Evolutionary conservation across 2,329 filamentous ascomycete genomes (phyloP).

Genomic region (Calonectria naviculata): DNA sequence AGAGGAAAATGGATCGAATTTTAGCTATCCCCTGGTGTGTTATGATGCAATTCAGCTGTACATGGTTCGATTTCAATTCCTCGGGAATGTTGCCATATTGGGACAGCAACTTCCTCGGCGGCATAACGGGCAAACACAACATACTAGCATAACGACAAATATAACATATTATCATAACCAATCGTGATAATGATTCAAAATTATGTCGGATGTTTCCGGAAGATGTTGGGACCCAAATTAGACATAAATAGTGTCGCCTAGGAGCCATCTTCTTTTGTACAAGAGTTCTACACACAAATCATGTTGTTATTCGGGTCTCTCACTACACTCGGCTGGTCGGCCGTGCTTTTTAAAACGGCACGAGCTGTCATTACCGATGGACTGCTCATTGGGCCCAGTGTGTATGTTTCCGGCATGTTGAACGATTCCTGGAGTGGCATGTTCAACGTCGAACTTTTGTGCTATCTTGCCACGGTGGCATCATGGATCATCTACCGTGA

Average conservation of each 20-base stretch:
- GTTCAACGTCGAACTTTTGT: neutral
- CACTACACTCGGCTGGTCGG: neutral
- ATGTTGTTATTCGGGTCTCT: neutral
- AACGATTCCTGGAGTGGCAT: neutral
- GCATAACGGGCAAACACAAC: neutral
- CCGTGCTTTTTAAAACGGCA: neutral
- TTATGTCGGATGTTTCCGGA: neutral
- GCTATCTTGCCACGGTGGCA: neutral
- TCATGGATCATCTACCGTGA: neutral
- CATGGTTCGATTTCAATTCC: too few species aligned
- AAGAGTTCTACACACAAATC: neutral
- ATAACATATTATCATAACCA: neutral
- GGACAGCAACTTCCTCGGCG: too few species aligned
- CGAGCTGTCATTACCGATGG: neutral
- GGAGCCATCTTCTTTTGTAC: neutral
- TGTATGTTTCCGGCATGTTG: neutral
- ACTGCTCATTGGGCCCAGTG: neutral
- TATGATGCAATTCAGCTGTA: too few species aligned
- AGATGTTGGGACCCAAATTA: neutral
- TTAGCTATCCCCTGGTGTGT: too few species aligned
- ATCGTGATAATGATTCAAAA: neutral
- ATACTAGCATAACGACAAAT: neutral
- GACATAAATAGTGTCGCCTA: neutral
- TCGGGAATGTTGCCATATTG: too few species aligned
- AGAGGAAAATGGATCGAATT: too few species aligned